Percentiles rank a stretch among this genome's conserved stretches.
phyloP scores from a whole-genome alignment of 805 yeast species.

The Candida ponderosae region DNA sequence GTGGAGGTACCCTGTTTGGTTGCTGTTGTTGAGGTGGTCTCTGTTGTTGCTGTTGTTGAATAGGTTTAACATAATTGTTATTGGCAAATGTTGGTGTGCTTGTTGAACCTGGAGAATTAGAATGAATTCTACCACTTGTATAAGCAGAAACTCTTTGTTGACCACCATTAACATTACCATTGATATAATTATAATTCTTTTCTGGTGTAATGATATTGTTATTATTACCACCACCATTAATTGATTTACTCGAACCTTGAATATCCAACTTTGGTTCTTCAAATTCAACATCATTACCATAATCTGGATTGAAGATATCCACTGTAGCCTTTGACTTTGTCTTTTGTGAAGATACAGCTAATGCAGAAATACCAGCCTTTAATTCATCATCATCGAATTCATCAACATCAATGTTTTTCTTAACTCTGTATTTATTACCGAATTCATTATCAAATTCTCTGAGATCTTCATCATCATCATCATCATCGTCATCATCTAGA shows the following conservation, averaged over 20 bases:
- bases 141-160: slow-evolving; percentile 6
- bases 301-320: slow-evolving; percentile 22
- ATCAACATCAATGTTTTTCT: too few relatives aligned
- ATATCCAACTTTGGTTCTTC: slow-evolving; percentile 9
- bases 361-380: slow-evolving; percentile 16
- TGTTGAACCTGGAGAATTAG: slow-evolving; percentile 2
- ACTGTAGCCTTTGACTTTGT: slow-evolving; percentile 21
- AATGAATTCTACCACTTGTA: slow-evolving; percentile 4
- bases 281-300: slow-evolving; percentile 4
- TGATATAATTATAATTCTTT: too few relatives aligned
- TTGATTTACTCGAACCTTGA: slow-evolving; percentile 9
- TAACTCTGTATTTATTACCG: too few relatives aligned
- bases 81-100: background rate
- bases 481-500: slow-evolving; percentile 2
- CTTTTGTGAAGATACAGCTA: slow-evolving; percentile 8
- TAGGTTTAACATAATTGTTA: background rate
- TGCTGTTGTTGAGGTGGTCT: slow-evolving; percentile 1
- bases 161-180: slow-evolving; percentile 5
- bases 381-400: slow-evolving; percentile 21
- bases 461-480: slow-evolving; percentile 15
- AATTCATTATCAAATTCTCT: too few relatives aligned
- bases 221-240: too few relatives aligned
- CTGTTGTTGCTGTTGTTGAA: slow-evolving; percentile 4
- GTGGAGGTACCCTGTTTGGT: background rate
- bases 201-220: too few relatives aligned